Evolutionary conservation across 257 asterid species (phyloP), one percentile per base, ranked within the genome.

Genomic region (Jacaranda mimosifolia): DNA sequence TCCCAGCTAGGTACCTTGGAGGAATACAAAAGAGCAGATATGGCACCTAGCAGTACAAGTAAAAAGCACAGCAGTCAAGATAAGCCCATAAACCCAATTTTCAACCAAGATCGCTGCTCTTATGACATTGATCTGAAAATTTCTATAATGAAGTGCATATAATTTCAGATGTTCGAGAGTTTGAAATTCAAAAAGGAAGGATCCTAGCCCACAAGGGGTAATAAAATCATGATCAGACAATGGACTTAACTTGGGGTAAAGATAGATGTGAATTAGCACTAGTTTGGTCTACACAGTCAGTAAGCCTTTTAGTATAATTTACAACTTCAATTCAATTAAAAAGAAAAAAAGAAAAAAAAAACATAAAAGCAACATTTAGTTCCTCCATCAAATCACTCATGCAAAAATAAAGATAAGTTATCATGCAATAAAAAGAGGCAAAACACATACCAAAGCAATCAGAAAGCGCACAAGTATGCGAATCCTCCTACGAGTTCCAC

Each of bases 401-500:
- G 51, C 35, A 36, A 3, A 63, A 26, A 48, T 72, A 42, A n/a
- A n/a, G n/a, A n/a, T n/a, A 26, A 73, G 11, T 56, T 67, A 18
- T 60, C 57, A 39, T 77, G 71, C 65, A 87, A 71, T 53, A 64
- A 51, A 48, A 45, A 63, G 76, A n/a, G 56, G 9, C 58, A 73
- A 21, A 26, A 46, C 46, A 82, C 94, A 64, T 89, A 95, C 98
- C 97, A 95, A 83, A 77, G 77, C 97, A 63, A 97, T 93, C 77
- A 91, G 85, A 85, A 93, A 95, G 51, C 98, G 91, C 96, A 90
- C 85, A 71, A 91, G 91, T 84, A 91, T 81, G 42, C 99, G 98
- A 62, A 88, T 89, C 84, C 80, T 83, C 85, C 88, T 88, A 82
- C 92, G 91, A 75, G 86, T 83, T 77, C 94, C 99, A 63, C 77